Base-by-base conservation (phyloP, 2,329 filamentous ascomycete species). In the Colletotrichum sp. region DNA sequence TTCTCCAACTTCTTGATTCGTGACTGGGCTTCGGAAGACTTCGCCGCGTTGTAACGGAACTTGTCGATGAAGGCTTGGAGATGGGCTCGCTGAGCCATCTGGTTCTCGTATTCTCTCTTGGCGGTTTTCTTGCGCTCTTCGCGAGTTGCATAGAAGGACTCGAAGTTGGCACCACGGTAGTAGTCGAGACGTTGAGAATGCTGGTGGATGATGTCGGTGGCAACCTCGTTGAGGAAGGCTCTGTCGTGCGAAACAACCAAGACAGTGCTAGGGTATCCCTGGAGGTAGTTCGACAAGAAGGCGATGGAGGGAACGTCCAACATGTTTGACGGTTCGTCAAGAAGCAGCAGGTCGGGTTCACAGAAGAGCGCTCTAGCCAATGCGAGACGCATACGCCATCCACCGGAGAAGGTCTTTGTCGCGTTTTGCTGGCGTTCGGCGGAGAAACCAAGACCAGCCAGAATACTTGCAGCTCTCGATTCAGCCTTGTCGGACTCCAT, bases 401-500 rank as follows among this genome's bases (percentile, higher is more conserved):
- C 97, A 90, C 97, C 97, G 69, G 97, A 99, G 87, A 99, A 99
- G 7, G 96, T 98, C 89, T 95, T 98, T 70, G 97, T 99, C 18
- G 97, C 94, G 83, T 91, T 96, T 80, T 98, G 94, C 83, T 99
- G 97, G 78, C 96, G 91, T 85, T 98, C 97, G 25, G 95, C 85
- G 0, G 97, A 98, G 91, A 99, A 99, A 80, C 97, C 97, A 74
- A 99, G 93, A 91, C 97, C 97, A 75, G 97, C 96, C 69, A 99
- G 90, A 82, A 99, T 99, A 85, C 95, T 98, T 66, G 97, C 97
- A 62, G 97, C 97, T 82, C 97, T 91, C 78, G 97, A 94, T 83
- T 99, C 97, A 74, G 97, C 97, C 87, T 98, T 98, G 88, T 99
- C 97, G 1, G 97, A 98, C 83, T 99, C 97, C 97, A 99, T 99